Conservation (phyloP, 306 rosid species). For the Glycine latifolia region DNA sequence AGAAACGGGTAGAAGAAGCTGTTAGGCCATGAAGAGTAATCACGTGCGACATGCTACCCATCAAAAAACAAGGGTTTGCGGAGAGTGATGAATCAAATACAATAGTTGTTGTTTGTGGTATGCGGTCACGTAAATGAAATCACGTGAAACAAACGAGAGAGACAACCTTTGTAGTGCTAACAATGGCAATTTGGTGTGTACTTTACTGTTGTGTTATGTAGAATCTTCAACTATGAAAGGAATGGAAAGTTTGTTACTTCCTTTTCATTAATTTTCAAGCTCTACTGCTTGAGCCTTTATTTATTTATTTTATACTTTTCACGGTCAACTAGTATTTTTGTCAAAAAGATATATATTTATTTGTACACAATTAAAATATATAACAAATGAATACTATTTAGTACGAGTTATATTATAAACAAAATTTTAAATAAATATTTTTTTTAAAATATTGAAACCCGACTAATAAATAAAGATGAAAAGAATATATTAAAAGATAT, state of each 20-base stretch:
- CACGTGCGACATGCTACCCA: slow-evolving; percentile 68
- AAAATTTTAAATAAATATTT: too few relatives aligned
- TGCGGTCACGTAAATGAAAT: not conserved
- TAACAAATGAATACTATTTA: too few relatives aligned
- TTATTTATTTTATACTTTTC: too few relatives aligned
- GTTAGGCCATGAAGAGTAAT: slow-evolving; percentile 54
- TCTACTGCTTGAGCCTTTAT: not conserved
- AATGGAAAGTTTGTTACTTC: not conserved
- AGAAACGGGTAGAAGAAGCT: slow-evolving; percentile 34
- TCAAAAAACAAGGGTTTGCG: slow-evolving; percentile 33
- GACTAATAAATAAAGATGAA: too few relatives aligned
- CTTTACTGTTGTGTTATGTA: not conserved
- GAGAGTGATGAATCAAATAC: slow-evolving; percentile 21
- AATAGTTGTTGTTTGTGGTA: not conserved
- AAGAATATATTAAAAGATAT: too few relatives aligned
- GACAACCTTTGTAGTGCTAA: slow-evolving; percentile 20
- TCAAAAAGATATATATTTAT: too few relatives aligned
- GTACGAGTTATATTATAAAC: too few relatives aligned
- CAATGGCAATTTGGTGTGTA: not conserved
- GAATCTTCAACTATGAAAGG: slow-evolving; percentile 19
- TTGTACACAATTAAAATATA: too few relatives aligned
- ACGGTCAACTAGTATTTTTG: too few relatives aligned
- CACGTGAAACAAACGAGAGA: slow-evolving; percentile 22
- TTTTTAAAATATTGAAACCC: too few relatives aligned
- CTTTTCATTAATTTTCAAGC: not conserved